These are phyloP conservation scores for Boechera stricta DNA, from an alignment of 345 rosid species.

Conservation along the genomic window DNA sequence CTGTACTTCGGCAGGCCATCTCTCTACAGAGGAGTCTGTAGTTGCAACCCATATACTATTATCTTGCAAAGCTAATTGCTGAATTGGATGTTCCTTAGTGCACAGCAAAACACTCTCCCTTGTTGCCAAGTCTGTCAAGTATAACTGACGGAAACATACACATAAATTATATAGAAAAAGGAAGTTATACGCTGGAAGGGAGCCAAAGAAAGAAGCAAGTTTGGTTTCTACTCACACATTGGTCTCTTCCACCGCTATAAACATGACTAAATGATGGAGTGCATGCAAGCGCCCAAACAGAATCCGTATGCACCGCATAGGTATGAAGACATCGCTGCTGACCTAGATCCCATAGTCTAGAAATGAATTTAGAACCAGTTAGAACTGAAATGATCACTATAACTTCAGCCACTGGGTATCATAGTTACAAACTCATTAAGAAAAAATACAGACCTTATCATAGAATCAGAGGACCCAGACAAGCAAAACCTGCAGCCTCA, in stretches of 20 bases:
- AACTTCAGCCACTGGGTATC: constrained; percentile 18
- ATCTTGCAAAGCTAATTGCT: constrained; percentile 88
- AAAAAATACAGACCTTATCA: constrained; percentile 77
- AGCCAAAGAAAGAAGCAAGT: constrained; percentile 13
- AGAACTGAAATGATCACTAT: constrained; percentile 30
- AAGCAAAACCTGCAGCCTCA: constrained; percentile 80
- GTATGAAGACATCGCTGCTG: constrained; percentile 99
- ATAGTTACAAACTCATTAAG: constrained; percentile 13
- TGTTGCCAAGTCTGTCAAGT: constrained; percentile 94
- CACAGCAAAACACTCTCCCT: constrained; percentile 97
- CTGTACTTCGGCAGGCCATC: constrained; percentile 92
- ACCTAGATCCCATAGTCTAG: constrained; percentile 98
- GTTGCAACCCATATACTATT: constrained; percentile 94
- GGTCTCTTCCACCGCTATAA: constrained; percentile 99
- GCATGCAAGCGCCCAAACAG: constrained; percentile 99
- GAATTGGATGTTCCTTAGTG: constrained; percentile 85
- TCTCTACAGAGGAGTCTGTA: constrained; percentile 85
- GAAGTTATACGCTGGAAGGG: constrained; percentile 20
- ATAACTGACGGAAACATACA: constrained; percentile 62
- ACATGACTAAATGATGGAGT: constrained; percentile 92
- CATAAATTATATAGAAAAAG: constrained; percentile 11
- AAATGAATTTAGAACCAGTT: constrained; percentile 41
- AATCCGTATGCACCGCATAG: constrained; percentile 99
- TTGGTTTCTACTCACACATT: constrained; percentile 69
- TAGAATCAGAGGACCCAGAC: constrained; percentile 98